Evolutionary conservation across 2,329 filamentous ascomycete genomes (phyloP).

Genomic region (Dryadomyces quercivorus): DNA sequence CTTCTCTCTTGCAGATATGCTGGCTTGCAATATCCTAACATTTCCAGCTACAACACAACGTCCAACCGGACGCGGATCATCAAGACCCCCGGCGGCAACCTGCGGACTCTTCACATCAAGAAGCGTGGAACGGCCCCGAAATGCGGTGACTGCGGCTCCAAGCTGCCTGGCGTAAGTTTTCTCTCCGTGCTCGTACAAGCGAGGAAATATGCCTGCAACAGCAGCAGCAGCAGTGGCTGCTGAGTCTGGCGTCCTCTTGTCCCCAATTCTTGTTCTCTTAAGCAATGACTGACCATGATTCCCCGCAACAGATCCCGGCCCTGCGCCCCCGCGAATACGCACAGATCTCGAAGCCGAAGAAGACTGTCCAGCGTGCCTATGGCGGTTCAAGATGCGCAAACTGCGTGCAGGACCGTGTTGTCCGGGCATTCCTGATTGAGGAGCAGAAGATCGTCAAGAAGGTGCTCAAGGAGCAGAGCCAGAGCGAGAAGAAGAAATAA

Average conservation of each 20-base stretch:
- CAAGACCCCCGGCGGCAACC: conserved; percentile 93
- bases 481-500: conserved; percentile 14
- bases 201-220: background rate
- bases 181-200: background rate
- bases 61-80: conserved; percentile 94
- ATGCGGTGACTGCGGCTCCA: conserved; percentile 97
- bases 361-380: conserved; percentile 98
- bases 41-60: conserved; percentile 85
- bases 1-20: background rate
- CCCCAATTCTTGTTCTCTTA: too few relatives aligned
- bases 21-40: conserved; percentile 1
- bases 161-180: conserved; percentile 92
- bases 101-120: conserved; percentile 98
- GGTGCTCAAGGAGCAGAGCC: conserved; percentile 89
- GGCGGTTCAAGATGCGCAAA: conserved; percentile 96
- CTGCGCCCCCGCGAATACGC: conserved; percentile 98
- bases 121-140: conserved; percentile 97
- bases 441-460: conserved; percentile 99
- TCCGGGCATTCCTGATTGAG: conserved; percentile 97
- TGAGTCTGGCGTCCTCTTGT: too few relatives aligned
- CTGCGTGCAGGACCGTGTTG: conserved; percentile 96
- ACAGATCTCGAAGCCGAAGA: conserved; percentile 94
- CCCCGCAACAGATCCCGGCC: conserved; percentile 50
- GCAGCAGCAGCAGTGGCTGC: too few relatives aligned
- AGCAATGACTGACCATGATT: background rate